Evolutionary conservation across 164 flowering plant species (phyloP).

Genomic region (Sextonia rubra): DNA sequence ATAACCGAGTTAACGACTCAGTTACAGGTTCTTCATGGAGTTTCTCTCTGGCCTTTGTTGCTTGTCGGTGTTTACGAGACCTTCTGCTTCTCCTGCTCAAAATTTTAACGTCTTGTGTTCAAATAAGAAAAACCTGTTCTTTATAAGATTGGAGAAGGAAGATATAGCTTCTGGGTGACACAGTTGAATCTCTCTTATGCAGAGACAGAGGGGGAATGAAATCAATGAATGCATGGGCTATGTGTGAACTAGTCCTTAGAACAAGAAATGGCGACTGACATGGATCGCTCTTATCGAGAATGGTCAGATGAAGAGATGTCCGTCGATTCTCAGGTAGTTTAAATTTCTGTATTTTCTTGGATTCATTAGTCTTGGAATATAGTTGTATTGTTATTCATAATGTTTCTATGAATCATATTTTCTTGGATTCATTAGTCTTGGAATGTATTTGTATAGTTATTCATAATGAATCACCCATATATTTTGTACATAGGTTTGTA

Average conservation of each 20-base stretch:
- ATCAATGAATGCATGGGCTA: neutral
- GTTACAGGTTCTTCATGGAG: no score
- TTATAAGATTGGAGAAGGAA: no score
- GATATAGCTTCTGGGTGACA: neutral
- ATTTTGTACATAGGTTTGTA: no score
- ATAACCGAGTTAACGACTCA: no score
- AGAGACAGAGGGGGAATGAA: neutral
- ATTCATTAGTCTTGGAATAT: neutral
- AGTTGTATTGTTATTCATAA: neutral
- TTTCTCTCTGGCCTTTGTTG: neutral
- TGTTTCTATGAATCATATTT: no score
- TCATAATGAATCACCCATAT: neutral
- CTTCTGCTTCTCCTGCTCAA: neutral
- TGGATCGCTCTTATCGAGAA: slow-evolving; percentile 15
- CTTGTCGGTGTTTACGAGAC: neutral
- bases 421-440: no score
- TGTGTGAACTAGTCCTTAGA: neutral
- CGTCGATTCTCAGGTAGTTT: slow-evolving; percentile 5
- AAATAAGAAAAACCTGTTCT: neutral
- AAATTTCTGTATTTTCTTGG: neutral
- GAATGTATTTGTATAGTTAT: no score
- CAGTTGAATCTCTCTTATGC: neutral
- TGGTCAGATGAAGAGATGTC: slow-evolving; percentile 17
- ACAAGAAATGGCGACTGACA: slow-evolving; percentile 18
- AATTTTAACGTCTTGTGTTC: neutral